Conservation (phyloP, 2,329 filamentous ascomycete species). For the Cladophialophora chaetospira region DNA sequence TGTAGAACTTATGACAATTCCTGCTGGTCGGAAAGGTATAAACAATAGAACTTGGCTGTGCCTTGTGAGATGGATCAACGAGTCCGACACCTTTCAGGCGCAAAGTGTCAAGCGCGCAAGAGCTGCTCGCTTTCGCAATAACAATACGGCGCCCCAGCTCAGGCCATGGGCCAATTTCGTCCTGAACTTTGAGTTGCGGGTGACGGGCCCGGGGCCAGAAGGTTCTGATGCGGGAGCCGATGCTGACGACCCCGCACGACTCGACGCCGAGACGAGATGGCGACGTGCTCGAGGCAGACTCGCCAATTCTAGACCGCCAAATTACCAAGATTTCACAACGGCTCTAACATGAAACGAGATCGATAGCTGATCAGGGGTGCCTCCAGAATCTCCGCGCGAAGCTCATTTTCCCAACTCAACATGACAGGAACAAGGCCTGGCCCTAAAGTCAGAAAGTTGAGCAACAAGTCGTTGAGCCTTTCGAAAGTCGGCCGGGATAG, state of each 20-base stretch:
- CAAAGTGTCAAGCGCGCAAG: too few relatives aligned
- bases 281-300: not conserved
- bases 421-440: constrained; percentile 30
- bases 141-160: too few relatives aligned
- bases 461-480: constrained; percentile 40
- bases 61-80: too few relatives aligned
- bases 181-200: not conserved
- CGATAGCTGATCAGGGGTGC: constrained; percentile 42
- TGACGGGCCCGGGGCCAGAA: not conserved
- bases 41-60: too few relatives aligned
- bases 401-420: constrained; percentile 37
- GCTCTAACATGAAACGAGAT: constrained; percentile 34
- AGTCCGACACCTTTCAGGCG: too few relatives aligned
- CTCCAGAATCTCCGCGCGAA: constrained; percentile 41
- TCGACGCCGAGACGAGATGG: not conserved
- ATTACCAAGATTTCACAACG: constrained; percentile 1
- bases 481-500: constrained; percentile 40
- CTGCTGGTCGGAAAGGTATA: too few relatives aligned
- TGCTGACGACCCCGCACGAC: constrained; percentile 2
- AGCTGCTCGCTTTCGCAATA: too few relatives aligned
- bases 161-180: not conserved
- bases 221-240: not conserved
- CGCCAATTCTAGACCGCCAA: not conserved
- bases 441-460: constrained; percentile 41
- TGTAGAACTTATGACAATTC: too few relatives aligned